These are phyloP conservation scores for Cladosporium sp. DNA, from an alignment of 2,329 filamentous ascomycete species.

Conservation along the genomic window DNA sequence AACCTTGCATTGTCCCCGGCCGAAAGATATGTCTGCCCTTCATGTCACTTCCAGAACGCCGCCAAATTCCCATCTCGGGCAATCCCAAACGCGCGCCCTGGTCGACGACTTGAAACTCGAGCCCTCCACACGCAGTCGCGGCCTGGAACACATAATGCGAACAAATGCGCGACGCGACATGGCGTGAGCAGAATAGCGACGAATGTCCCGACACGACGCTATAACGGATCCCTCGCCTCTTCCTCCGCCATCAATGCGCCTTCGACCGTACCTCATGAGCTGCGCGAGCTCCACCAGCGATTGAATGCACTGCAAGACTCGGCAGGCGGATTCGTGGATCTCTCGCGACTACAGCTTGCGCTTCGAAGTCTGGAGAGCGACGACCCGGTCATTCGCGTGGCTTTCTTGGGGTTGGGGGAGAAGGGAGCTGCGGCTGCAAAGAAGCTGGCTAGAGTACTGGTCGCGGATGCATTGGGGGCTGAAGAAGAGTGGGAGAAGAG, in stretches of 20 bases:
- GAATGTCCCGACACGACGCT: not conserved
- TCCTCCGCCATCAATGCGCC: slow-evolving; percentile 51
- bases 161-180: not conserved
- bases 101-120: slow-evolving; percentile 4
- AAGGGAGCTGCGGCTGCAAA: slow-evolving; percentile 50
- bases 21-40: slow-evolving; percentile 22
- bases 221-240: slow-evolving; percentile 43
- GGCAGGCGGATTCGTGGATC: slow-evolving; percentile 59
- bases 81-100: not conserved
- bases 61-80: slow-evolving; percentile 1
- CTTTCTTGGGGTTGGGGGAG: slow-evolving; percentile 39
- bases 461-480: slow-evolving; percentile 43
- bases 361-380: slow-evolving; percentile 58
- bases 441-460: slow-evolving; percentile 60
- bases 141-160: not conserved
- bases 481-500: slow-evolving; percentile 42
- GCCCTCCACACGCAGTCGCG: slow-evolving; percentile 6
- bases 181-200: not conserved
- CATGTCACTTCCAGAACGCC: slow-evolving; percentile 17
- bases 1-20: not conserved
- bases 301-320: slow-evolving; percentile 59
- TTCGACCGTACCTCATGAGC: slow-evolving; percentile 48
- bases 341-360: slow-evolving; percentile 68
- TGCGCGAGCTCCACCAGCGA: slow-evolving; percentile 55
- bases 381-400: slow-evolving; percentile 52